Conservation (phyloP, 352 stramenopile species). For the Globisporangium middletonii region DNA sequence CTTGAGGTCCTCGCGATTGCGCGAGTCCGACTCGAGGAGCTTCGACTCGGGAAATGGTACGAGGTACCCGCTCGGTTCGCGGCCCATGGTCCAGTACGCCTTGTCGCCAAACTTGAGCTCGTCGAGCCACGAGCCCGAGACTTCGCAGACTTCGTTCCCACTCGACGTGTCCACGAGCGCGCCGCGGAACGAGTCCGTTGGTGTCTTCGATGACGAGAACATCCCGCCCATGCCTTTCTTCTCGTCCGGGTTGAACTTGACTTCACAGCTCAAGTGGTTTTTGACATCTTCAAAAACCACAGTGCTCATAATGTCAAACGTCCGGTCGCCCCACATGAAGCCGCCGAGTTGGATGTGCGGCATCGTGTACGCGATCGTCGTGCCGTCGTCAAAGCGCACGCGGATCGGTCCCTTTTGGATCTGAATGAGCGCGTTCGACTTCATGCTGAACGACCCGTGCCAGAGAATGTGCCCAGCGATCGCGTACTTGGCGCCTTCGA, state of each 20-base stretch:
- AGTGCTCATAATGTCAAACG: slow-evolving; percentile 64
- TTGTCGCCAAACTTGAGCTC: slow-evolving; percentile 60
- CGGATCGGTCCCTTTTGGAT: slow-evolving; percentile 73
- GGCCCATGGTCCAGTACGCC: slow-evolving; percentile 68
- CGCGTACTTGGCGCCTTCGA: slow-evolving; percentile 66
- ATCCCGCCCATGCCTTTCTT: slow-evolving; percentile 85
- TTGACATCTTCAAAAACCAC: slow-evolving; percentile 77
- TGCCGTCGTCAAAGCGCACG: slow-evolving; percentile 61
- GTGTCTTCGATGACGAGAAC: slow-evolving; percentile 73
- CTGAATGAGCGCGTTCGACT: slow-evolving; percentile 81
- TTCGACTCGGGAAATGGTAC: slow-evolving; percentile 48
- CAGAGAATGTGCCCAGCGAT: slow-evolving; percentile 69
- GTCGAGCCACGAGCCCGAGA: slow-evolving; percentile 76
- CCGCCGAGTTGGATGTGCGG: slow-evolving; percentile 70
- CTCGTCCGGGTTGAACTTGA: slow-evolving; percentile 80
- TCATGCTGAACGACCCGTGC: slow-evolving; percentile 76
- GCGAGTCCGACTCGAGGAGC: slow-evolving; percentile 66
- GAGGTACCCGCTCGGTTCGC: slow-evolving; percentile 53
- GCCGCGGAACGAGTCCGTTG: slow-evolving; percentile 66
- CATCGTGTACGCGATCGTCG: slow-evolving; percentile 63
- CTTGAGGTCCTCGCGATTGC: slow-evolving; percentile 65
- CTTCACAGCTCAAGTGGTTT: slow-evolving; percentile 59
- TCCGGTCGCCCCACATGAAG: slow-evolving; percentile 78
- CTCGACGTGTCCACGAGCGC: slow-evolving; percentile 62
- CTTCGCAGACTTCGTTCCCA: slow-evolving; percentile 57